Evolutionary conservation across 2,329 filamentous ascomycete species (phyloP), one percentile per base, ranked within the genome.

Genomic region (Colletotrichum tamarilloi): DNA sequence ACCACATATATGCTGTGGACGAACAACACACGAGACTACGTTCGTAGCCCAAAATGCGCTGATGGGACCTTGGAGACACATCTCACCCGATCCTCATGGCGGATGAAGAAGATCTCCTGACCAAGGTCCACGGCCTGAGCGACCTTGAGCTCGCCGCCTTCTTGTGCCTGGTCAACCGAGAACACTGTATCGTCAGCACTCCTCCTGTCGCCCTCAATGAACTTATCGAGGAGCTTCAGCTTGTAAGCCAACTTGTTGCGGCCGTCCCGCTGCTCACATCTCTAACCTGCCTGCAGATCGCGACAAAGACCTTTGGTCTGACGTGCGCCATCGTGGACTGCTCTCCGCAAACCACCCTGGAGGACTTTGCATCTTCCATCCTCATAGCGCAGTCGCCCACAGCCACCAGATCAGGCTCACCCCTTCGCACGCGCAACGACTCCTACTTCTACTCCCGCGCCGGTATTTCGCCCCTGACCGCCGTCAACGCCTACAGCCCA

Each of bases 111-210:
- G 82, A 84, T 69, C 86, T 95, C 75, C 85, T 92, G 74, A 86
- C 89, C 75, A 93, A 92, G 82, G 89, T 97, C 77, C 93, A 95
- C 79, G 89, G 91, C 77, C 87, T 98, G 75, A 94, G 92, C 79
- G 95, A 98, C 84, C 88, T 98, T 53, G 95, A 98, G 84, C 90
- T 98, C 73, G 97, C 96, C 28, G 85, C 93, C 16, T 88, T 98
- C 53, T 89, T 98, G 63, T 95, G 93, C 80, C 89, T 98, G 64
- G 88, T 95, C 75, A 91, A 92, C 73, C 89, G 92, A 76, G 94
- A 98, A 82, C 95, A 98, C 82, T 98, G 95, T 84, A 91, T 98
- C 77, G 91, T 98, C 79, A 93, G 95, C 82, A 93, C 94, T 19
- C 89, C 92, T 2, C 81, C 85, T 5, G 84, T 89, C 46, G 84